Conservation (phyloP, 495 filamentous ascomycete genomes). For the Thermochaetoides thermophila region DNA sequence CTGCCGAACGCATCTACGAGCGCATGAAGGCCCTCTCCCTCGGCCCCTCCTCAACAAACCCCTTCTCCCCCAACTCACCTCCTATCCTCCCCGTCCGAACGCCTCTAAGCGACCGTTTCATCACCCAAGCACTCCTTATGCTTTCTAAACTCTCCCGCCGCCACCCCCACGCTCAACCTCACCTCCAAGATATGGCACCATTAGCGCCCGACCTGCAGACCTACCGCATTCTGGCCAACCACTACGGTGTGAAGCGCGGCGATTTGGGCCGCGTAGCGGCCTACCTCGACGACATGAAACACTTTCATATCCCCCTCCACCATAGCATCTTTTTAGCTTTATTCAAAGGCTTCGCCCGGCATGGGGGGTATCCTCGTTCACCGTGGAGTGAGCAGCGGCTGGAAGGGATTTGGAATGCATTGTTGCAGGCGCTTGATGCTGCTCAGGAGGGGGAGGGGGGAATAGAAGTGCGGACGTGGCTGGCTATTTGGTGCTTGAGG, state of each 20-base stretch:
- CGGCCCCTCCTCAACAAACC: conserved; percentile 8
- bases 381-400: conserved; percentile 51
- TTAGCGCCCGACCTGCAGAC: conserved; percentile 49
- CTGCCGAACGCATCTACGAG: conserved; percentile 64
- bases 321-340: conserved; percentile 50
- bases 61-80: background rate
- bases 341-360: conserved; percentile 58
- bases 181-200: conserved; percentile 38
- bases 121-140: conserved; percentile 41
- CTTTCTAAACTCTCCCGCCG: conserved; percentile 28
- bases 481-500: conserved; percentile 31
- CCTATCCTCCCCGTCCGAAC: conserved; percentile 21
- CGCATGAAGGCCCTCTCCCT: conserved; percentile 55
- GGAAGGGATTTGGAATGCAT: conserved; percentile 31
- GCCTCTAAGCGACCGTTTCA: conserved; percentile 32
- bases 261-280: conserved; percentile 40
- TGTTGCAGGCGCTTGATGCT: conserved; percentile 26
- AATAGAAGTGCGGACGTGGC: conserved; percentile 33
- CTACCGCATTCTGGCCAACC: conserved; percentile 47
- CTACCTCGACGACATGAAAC: conserved; percentile 52
- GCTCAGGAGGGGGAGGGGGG: conserved; percentile 12
- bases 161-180: conserved; percentile 24
- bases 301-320: conserved; percentile 39
- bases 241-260: conserved; percentile 37
- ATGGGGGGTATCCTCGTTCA: conserved; percentile 47